Evolutionary conservation across 2,329 filamentous ascomycete species (phyloP), one percentile per base, ranked within the genome.

Genomic region (Ascocoryne sarcoides): DNA sequence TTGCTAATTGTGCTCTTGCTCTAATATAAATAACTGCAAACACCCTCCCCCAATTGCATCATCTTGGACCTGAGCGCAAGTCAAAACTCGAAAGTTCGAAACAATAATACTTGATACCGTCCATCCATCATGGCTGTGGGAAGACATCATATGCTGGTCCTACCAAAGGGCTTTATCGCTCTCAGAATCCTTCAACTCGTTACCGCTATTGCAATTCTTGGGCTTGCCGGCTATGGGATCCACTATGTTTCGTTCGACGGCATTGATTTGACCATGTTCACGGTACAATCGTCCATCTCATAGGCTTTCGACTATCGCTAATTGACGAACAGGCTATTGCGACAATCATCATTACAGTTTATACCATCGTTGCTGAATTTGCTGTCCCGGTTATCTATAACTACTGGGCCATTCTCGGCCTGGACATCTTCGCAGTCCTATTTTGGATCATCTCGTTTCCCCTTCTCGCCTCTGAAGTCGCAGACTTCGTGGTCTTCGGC

Each of bases 351-450:
- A 56, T 63, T 26, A 62, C 61, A 35, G 57, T 67, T 44, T 77
- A 75, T 59, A 59, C 65, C 37, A 38, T 50, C 32, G 57, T 68
- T 12, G 63, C 67, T n/a, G 59, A 19, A 3, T 39, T 26, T 4
- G 21, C 17, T 14, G 15, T 20, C 2, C 36, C 47, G n/a, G 55
- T 55, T 2, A 50, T 62, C 15, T 74, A 69, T 57, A 76, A 76
- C 56, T 70, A 70, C 57, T 75, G 70, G 66, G 68, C 68, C 18
- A 61, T 71, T 5, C 56, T 76, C 3, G 61, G 60, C 16, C 59
- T 76, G 28, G 73, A 77, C 46, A 63, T 70, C 15, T 63, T 70
- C 42, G 64, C 71, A 20, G 53, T 70, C 39, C 44, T 77, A 40
- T 69, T 76, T 55, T 78, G 72, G 73, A 58, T 73, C 26, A 45